A percentile compares a stretch with the other conserved stretches of the same genome.
Evolutionary conservation across 2,329 filamentous ascomycete genomes (phyloP).

Genomic region (Sporothrix humicola): DNA sequence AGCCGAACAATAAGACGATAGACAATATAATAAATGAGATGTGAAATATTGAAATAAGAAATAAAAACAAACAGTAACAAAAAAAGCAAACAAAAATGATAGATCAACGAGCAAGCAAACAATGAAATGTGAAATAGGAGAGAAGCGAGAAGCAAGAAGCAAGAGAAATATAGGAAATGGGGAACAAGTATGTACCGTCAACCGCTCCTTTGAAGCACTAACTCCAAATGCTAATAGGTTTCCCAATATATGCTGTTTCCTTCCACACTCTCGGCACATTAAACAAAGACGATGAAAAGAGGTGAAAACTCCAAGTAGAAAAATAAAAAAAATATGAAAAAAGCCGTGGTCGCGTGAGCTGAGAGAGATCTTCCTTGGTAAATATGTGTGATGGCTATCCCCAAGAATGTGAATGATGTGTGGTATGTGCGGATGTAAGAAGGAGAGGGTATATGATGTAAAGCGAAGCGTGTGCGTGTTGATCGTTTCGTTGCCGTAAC

Average conservation of each 20-base stretch:
- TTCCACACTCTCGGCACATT: constrained; percentile 2
- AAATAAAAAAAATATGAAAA: not conserved
- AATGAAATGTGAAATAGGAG: not conserved
- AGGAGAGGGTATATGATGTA: not conserved
- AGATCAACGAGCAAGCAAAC: constrained; percentile 12
- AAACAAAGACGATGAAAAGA: not conserved
- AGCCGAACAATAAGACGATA: constrained; percentile 3
- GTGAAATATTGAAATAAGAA: not conserved
- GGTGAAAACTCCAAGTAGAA: not conserved
- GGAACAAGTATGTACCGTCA: constrained; percentile 7
- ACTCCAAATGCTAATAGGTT: constrained; percentile 15
- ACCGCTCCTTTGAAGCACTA: constrained; percentile 29
- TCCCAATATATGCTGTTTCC: constrained; percentile 22
- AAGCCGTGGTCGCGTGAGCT: constrained; percentile 33
- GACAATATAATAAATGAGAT: not conserved
- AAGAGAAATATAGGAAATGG: constrained; percentile 12
- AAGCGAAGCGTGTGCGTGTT: constrained; percentile 24
- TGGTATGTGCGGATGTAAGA: constrained; percentile 2
- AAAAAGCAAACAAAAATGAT: not conserved
- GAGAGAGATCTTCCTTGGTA: constrained; percentile 32
- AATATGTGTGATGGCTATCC: constrained; percentile 25
- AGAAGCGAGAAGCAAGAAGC: not conserved
- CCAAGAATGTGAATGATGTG: constrained; percentile 13
- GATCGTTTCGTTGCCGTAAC: constrained; percentile 26
- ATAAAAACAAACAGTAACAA: not conserved